phyloP scores from a whole-genome alignment of 441 rosid genomes.

The Populus tomentosa region DNA sequence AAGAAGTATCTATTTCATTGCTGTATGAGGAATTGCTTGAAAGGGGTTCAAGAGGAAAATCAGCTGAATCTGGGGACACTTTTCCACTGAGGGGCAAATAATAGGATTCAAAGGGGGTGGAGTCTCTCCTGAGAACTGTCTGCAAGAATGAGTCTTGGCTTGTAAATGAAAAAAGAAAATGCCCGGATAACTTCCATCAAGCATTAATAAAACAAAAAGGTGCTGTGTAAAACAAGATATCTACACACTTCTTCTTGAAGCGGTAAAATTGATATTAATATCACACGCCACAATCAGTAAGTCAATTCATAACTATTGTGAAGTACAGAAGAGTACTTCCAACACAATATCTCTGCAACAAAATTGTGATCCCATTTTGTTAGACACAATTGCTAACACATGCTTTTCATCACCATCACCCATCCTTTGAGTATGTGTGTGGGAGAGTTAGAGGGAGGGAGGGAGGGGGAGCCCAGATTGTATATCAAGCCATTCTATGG shows the following conservation, averaged over 20 bases:
- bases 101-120: slow-evolving; percentile 71
- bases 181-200: slow-evolving; percentile 19
- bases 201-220: slow-evolving; percentile 24
- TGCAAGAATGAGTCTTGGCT: slow-evolving; percentile 44
- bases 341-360: slow-evolving; percentile 1
- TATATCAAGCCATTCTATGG: neutral
- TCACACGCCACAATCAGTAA: neutral
- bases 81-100: slow-evolving; percentile 63
- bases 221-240: slow-evolving; percentile 3
- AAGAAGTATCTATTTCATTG: slow-evolving; percentile 42
- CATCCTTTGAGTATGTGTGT: neutral
- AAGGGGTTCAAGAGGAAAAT: slow-evolving; percentile 69
- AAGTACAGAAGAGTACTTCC: neutral
- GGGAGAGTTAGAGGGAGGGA: neutral
- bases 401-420: neutral
- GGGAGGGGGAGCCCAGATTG: neutral
- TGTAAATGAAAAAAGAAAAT: slow-evolving; percentile 20
- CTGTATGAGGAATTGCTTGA: slow-evolving; percentile 57
- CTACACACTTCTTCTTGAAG: slow-evolving; percentile 7
- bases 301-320: neutral
- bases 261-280: neutral
- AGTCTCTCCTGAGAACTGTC: slow-evolving; percentile 72
- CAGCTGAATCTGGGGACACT: slow-evolving; percentile 47
- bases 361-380: neutral
- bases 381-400: neutral